Percentiles rank a stretch among this genome's conserved stretches.
These are phyloP conservation scores for Amorphotheca resinae DNA, from an alignment of 495 filamentous ascomycete genomes.

Conservation along the genomic window DNA sequence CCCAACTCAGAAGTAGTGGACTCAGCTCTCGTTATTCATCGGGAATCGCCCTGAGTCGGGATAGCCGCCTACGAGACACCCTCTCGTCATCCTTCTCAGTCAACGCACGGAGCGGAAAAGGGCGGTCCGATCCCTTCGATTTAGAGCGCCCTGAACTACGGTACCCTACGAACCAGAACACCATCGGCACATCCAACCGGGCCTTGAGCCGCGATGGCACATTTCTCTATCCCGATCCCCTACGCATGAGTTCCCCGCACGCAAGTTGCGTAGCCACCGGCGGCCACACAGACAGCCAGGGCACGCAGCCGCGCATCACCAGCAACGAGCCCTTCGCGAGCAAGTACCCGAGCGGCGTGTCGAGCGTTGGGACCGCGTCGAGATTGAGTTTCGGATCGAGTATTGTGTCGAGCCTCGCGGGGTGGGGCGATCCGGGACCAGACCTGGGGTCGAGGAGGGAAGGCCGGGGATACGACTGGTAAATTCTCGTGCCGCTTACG, in stretches of 20 bases:
- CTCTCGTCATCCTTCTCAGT: constrained; percentile 18
- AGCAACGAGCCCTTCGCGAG: background rate
- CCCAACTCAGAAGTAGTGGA: constrained; percentile 15
- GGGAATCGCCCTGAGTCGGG: constrained; percentile 11
- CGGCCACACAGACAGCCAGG: background rate
- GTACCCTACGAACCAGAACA: constrained; percentile 10
- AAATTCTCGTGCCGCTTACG: too few species aligned
- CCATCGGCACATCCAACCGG: background rate
- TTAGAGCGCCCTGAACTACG: constrained; percentile 42
- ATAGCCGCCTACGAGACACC: constrained; percentile 18
- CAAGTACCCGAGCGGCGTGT: constrained; percentile 26
- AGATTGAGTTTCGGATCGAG: too few species aligned
- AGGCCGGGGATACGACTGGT: too few species aligned
- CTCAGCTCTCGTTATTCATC: constrained; percentile 16
- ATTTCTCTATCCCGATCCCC: constrained; percentile 3
- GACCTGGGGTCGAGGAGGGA: too few species aligned
- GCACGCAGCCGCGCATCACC: background rate
- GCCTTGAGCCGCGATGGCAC: constrained; percentile 16
- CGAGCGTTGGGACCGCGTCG: too few species aligned
- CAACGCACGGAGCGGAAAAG: constrained; percentile 28
- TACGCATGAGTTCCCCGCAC: background rate
- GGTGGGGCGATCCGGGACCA: constrained; percentile 41
- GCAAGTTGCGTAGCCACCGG: background rate
- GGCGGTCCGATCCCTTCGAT: constrained; percentile 56
- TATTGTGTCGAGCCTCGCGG: constrained; percentile 28